Conservation (phyloP, 768 basidiomycete species). For the Mrakia gelida region DNA sequence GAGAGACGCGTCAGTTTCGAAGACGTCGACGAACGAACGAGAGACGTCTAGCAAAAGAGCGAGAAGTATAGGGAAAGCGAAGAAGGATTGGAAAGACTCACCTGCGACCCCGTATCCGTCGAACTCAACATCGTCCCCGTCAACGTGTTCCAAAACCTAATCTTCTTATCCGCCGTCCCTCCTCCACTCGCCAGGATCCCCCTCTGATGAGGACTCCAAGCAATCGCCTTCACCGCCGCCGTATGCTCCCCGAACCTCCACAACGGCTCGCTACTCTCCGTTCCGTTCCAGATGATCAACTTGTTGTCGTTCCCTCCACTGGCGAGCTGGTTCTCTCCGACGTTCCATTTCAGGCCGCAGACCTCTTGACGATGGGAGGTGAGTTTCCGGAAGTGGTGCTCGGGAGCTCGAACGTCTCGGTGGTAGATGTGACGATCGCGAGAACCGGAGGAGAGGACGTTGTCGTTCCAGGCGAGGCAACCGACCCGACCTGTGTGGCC, state of each 20-base stretch:
- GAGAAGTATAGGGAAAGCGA: too few relatives aligned
- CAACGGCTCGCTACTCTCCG: conserved; percentile 59
- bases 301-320: conserved; percentile 99
- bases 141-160: conserved; percentile 92
- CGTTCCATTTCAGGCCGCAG: conserved; percentile 90
- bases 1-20: not conserved
- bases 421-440: conserved; percentile 87
- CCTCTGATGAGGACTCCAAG: conserved; percentile 93
- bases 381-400: conserved; percentile 61
- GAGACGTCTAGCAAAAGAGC: too few relatives aligned
- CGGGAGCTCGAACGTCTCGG: conserved; percentile 77
- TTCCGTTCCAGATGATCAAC: conserved; percentile 92
- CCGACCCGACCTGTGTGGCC: conserved; percentile 89
- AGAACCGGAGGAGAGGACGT: conserved; percentile 82
- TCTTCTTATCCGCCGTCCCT: conserved; percentile 98
- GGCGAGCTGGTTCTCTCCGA: conserved; percentile 60
- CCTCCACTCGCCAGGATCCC: conserved; percentile 91
- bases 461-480: conserved; percentile 87
- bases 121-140: conserved; percentile 80
- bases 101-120: conserved; percentile 94
- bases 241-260: conserved; percentile 96
- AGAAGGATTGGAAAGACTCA: conserved; percentile 44
- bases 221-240: conserved; percentile 94
- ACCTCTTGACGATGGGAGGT: conserved; percentile 71
- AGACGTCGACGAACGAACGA: too few relatives aligned